Evolutionary conservation across 2,329 filamentous ascomycete genomes (phyloP).

Genomic region (Dactylellina sp.): DNA sequence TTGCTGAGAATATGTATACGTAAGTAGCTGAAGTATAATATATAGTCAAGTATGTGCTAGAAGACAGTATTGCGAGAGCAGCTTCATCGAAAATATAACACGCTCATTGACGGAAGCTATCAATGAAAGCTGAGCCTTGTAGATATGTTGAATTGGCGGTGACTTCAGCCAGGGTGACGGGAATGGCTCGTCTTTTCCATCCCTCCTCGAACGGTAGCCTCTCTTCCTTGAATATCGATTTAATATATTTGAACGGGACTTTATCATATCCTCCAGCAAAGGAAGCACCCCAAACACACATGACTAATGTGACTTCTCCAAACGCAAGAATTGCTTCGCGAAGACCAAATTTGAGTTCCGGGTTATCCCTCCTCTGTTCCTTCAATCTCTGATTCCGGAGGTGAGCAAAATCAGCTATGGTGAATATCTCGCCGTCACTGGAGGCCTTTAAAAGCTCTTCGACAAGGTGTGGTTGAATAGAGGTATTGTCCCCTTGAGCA

Average conservation of each 20-base stretch:
- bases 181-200: constrained; percentile 40
- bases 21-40: too few relatives aligned
- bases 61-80: too few relatives aligned
- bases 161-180: constrained; percentile 41
- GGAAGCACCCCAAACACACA: constrained; percentile 45
- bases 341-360: constrained; percentile 51
- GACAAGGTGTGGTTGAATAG: constrained; percentile 59
- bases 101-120: constrained; percentile 1
- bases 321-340: constrained; percentile 56
- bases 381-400: constrained; percentile 26
- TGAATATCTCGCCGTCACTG: constrained; percentile 54
- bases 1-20: too few relatives aligned
- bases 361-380: constrained; percentile 36
- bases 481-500: constrained; percentile 60
- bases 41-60: too few relatives aligned
- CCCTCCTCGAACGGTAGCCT: constrained; percentile 51
- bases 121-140: constrained; percentile 31
- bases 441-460: constrained; percentile 58
- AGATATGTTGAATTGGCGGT: constrained; percentile 50
- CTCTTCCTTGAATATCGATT: constrained; percentile 56
- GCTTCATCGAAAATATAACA: too few relatives aligned
- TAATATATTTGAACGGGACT: constrained; percentile 45
- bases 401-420: constrained; percentile 55
- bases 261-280: constrained; percentile 39
- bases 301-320: constrained; percentile 56